phyloP scores from a whole-genome alignment of 768 basidiomycete genomes.

The Naganishia randhawae region DNA sequence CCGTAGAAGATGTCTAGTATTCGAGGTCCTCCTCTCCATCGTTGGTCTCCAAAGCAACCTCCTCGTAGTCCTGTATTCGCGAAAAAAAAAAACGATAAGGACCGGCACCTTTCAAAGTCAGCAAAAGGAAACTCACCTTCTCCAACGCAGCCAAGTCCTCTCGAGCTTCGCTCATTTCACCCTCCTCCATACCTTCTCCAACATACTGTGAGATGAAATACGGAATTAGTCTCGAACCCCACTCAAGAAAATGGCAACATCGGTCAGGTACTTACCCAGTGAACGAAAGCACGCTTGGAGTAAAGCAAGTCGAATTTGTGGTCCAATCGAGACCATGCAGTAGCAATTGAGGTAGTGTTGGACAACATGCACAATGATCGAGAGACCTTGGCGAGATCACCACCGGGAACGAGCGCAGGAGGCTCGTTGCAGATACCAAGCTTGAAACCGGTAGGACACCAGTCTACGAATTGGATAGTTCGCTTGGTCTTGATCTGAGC shows the following conservation, averaged over 20 bases:
- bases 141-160: conserved; percentile 97
- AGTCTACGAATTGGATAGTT: conserved; percentile 67
- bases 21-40: conserved; percentile 52
- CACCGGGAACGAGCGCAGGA: conserved; percentile 82
- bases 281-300: conserved; percentile 62
- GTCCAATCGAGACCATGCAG: conserved; percentile 89
- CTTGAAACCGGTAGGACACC: conserved; percentile 79
- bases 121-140: conserved; percentile 61
- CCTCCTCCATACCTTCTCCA: conserved; percentile 99
- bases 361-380: conserved; percentile 97
- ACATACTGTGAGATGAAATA: conserved; percentile 73
- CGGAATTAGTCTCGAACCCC: not conserved
- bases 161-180: conserved; percentile 96
- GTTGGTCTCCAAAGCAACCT: conserved; percentile 52
- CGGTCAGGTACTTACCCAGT: conserved; percentile 46
- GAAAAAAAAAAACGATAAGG: conserved; percentile 5
- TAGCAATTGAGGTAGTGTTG: conserved; percentile 68
- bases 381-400: conserved; percentile 88
- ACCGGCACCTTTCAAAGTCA: not conserved
- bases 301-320: conserved; percentile 98
- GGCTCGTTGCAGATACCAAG: conserved; percentile 98
- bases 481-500: conserved; percentile 93
- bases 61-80: conserved; percentile 49
- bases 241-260: not conserved
- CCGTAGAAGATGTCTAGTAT: conserved; percentile 40